Percentiles rank a stretch among this genome's conserved stretches.
Conservation (phyloP, 2,329 filamentous ascomycete genomes). For the Calonectria montana region DNA sequence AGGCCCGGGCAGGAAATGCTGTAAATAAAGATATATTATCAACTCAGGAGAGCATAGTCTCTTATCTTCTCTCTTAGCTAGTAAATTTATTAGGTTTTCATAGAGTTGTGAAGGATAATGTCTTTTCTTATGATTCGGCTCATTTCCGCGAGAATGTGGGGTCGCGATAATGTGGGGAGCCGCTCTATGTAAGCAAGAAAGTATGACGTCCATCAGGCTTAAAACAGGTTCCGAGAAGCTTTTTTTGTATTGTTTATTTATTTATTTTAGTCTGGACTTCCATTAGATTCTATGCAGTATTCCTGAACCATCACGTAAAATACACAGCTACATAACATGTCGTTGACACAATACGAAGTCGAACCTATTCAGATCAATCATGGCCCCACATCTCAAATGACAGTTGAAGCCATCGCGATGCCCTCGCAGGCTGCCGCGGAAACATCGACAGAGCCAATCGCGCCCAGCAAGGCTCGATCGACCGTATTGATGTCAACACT, state of each 20-base stretch:
- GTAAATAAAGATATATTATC: too few relatives aligned
- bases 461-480: conserved; percentile 9
- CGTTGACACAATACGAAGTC: conserved; percentile 7
- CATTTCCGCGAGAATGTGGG: too few relatives aligned
- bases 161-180: too few relatives aligned
- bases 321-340: not conserved
- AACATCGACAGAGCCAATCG: not conserved
- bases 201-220: not conserved
- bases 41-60: too few relatives aligned
- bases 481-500: conserved; percentile 23
- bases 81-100: too few relatives aligned
- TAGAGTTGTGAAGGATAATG: too few relatives aligned
- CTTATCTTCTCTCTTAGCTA: too few relatives aligned
- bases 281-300: not conserved
- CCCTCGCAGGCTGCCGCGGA: not conserved
- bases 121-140: too few relatives aligned
- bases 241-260: not conserved
- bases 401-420: not conserved
- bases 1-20: too few relatives aligned
- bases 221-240: not conserved
- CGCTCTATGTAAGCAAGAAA: not conserved
- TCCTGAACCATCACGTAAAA: too few relatives aligned
- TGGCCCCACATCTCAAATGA: not conserved
- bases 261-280: not conserved
- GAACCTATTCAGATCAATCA: not conserved